These are phyloP conservation scores for Pseudisothecium myosuroides DNA, from an alignment of 225 moss, liverwort and hornwort genomes.

Conservation along the genomic window DNA sequence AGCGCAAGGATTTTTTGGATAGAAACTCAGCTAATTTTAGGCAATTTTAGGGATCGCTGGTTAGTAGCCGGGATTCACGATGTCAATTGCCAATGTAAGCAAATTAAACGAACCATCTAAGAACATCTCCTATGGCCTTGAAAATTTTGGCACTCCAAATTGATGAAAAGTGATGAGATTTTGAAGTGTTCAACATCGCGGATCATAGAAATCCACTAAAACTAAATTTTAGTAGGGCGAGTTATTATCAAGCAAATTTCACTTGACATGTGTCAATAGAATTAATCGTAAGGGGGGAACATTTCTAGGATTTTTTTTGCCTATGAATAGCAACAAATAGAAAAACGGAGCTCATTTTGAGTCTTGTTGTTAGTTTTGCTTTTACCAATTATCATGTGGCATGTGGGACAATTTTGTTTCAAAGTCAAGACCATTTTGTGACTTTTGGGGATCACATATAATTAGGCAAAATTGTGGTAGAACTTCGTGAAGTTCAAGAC, in stretches of 20 bases:
- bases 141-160: not conserved
- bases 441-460: not conserved
- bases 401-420: not conserved
- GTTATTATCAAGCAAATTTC: not conserved
- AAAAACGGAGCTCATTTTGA: not conserved
- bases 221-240: not conserved
- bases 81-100: not conserved
- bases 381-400: not conserved
- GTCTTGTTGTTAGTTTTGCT: rapidly evolving
- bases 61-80: not conserved
- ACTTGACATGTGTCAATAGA: not conserved
- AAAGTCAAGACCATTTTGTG: rapidly evolving
- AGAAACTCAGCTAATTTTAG: no score
- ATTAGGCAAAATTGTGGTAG: not conserved
- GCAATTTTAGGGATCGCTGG: no score
- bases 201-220: not conserved
- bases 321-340: not conserved
- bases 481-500: not conserved
- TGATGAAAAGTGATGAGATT: not conserved
- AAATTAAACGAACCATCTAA: not conserved
- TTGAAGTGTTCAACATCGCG: not conserved
- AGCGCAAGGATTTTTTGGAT: no score
- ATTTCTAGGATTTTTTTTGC: rapidly evolving
- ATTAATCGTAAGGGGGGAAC: not conserved
- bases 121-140: not conserved